Conservation (phyloP, 805 yeast species). For the Candida silvicultrix region DNA sequence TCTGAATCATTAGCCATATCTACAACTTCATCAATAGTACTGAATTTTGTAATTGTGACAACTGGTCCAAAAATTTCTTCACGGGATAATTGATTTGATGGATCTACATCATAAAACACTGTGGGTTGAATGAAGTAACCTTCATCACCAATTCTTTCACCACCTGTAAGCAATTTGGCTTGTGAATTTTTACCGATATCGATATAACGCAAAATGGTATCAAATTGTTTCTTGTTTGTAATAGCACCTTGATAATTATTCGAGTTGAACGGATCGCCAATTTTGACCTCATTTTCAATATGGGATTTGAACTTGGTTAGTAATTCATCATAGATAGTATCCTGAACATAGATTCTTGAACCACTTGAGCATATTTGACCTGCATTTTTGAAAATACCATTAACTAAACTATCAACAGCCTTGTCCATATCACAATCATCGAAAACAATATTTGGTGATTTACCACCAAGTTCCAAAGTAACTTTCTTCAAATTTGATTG, state of each 20-base stretch:
- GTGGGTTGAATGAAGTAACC: conserved; percentile 75
- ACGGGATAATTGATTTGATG: conserved; percentile 54
- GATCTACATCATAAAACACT: conserved; percentile 60
- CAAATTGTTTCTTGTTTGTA: conserved; percentile 62
- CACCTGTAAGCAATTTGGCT: conserved; percentile 66
- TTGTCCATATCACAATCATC: conserved; percentile 56
- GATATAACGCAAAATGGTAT: conserved; percentile 62
- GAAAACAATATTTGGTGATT: conserved; percentile 72
- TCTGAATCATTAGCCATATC: conserved; percentile 62
- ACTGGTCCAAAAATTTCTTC: conserved; percentile 84
- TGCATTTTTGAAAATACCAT: conserved; percentile 72
- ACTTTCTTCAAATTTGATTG: conserved; percentile 71
- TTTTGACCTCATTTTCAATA: conserved; percentile 48
- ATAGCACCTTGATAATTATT: conserved; percentile 72
- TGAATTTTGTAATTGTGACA: conserved; percentile 62
- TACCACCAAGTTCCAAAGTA: conserved; percentile 80
- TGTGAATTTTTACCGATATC: conserved; percentile 62
- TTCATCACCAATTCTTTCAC: conserved; percentile 55
- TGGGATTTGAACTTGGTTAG: conserved; percentile 52
- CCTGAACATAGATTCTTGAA: conserved; percentile 73
- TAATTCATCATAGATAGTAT: conserved; percentile 59
- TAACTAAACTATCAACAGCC: conserved; percentile 42
- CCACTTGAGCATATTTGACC: conserved; percentile 85
- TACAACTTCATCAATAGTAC: conserved; percentile 61
- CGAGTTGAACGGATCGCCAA: conserved; percentile 72